Conservation (phyloP, 1,284 basidiomycete species). For the Austroboletus niveus region DNA sequence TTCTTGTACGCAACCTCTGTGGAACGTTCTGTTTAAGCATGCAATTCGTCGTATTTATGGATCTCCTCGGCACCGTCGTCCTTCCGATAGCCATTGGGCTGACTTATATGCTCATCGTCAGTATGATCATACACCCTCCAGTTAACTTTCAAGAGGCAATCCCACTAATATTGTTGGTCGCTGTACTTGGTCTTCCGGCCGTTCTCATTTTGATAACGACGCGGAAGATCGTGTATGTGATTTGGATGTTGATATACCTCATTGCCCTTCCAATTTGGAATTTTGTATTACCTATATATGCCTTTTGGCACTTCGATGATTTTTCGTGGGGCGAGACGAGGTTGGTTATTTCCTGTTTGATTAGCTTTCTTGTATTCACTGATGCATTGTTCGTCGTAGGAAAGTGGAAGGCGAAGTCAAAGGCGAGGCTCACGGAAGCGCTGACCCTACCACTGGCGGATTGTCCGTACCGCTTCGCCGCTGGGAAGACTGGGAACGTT, state of each 20-base stretch:
- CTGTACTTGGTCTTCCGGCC: slow-evolving; percentile 92
- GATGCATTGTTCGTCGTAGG: slow-evolving; percentile 42
- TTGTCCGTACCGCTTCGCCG: slow-evolving; percentile 82
- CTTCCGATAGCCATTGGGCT: slow-evolving; percentile 92
- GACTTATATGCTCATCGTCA: slow-evolving; percentile 87
- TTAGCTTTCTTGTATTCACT: slow-evolving; percentile 4
- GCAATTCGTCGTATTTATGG: slow-evolving; percentile 99
- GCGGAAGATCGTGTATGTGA: slow-evolving; percentile 91
- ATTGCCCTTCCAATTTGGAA: slow-evolving; percentile 94
- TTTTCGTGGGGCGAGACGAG: slow-evolving; percentile 99
- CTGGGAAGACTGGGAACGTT: slow-evolving; percentile 99
- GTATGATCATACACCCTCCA: slow-evolving; percentile 81
- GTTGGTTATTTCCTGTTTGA: slow-evolving; percentile 43
- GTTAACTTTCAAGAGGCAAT: slow-evolving; percentile 89
- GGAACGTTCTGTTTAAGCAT: slow-evolving; percentile 96
- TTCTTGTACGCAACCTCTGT: slow-evolving; percentile 93
- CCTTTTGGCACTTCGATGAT: slow-evolving; percentile 99
- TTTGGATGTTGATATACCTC: slow-evolving; percentile 98
- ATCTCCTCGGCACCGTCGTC: slow-evolving; percentile 93
- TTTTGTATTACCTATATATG: slow-evolving; percentile 89
- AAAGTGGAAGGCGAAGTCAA: slow-evolving; percentile 92
- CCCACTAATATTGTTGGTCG: slow-evolving; percentile 85
- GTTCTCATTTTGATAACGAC: slow-evolving; percentile 93
- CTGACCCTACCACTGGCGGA: slow-evolving; percentile 55
- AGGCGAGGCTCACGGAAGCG: slow-evolving; percentile 72